Base-by-base conservation (phyloP, 371 early-diverging fungal genomes). In the Apophysomyces elegans region DNA sequence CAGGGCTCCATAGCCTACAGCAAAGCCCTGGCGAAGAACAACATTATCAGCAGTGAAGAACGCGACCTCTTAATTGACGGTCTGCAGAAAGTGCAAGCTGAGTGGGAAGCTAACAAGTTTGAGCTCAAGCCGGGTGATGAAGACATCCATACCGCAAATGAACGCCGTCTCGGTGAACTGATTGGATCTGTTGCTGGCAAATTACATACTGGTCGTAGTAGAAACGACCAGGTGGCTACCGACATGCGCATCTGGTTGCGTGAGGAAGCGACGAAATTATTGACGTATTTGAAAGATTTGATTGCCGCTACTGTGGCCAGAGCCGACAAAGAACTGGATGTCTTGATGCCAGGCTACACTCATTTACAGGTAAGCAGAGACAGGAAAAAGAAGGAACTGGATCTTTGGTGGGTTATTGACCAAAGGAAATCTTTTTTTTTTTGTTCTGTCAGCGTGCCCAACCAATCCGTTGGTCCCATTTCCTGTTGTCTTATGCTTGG, bases 211-310 rank as follows among this genome's bases (percentile, higher is more conserved):
- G 99, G 99, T 16, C 89, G 99, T 58, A 90, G 90, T 62, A 84
- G 95, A 64, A 97, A 98, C 79, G 99, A 98, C 71, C 99, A 98
- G 72, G 97, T 97, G 7, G 97, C 97, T n/a, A 98, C 99, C 0
- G 99, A 97, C 75, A 94, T 96, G 89, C 88, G 97, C 61, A 78
- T 97, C 64, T 98, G 96, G 95, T 81, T 96, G 47, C 90, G 95
- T 59, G 93, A 92, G 37, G 94, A 92, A 66, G 87, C 89, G 12
- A 64, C 69, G 58, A 79, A 80, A 70, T 68, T 96, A 39, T 68
- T 87, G 7, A 78, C 66, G 1, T 80, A 86, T 50, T 72, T 96
- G 56, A 90, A 91, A 71, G 89, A 91, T 61, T 73, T 96, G 39
- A 89, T 98, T 35, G 77, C 76, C 3, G 87, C 88, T 3, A 80